Conservation (phyloP, 2,329 filamentous ascomycete genomes). For the Ascochyta fabae region DNA sequence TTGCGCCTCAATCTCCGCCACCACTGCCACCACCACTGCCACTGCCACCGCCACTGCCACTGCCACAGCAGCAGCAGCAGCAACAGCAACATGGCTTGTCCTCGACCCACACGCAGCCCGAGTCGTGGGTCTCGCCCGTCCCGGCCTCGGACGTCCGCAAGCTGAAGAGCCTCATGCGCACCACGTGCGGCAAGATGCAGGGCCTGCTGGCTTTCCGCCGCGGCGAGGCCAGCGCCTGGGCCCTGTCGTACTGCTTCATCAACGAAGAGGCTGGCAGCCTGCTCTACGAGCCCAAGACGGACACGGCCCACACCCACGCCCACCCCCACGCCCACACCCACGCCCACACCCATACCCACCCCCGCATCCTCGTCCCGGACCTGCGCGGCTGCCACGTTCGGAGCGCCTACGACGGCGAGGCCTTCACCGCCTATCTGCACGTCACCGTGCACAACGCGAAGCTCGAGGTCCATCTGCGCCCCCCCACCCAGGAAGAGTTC, state of each 20-base stretch:
- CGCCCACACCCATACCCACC: slow-evolving; percentile 51
- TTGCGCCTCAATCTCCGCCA: slow-evolving; percentile 6
- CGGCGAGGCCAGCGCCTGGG: slow-evolving; percentile 68
- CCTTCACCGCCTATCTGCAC: slow-evolving; percentile 58
- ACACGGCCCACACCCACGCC: slow-evolving; percentile 60
- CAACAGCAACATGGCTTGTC: slow-evolving; percentile 14
- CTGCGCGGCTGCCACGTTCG: slow-evolving; percentile 75
- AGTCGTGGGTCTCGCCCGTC: slow-evolving; percentile 48
- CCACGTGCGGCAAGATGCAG: slow-evolving; percentile 78
- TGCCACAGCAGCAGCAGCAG: slow-evolving; percentile 15
- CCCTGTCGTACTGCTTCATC: slow-evolving; percentile 75
- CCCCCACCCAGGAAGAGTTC: slow-evolving; percentile 69
- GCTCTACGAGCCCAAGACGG: slow-evolving; percentile 75
- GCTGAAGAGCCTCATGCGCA: slow-evolving; percentile 77
- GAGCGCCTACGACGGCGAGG: slow-evolving; percentile 55
- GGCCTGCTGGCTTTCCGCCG: slow-evolving; percentile 76
- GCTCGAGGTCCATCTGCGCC: slow-evolving; percentile 69
- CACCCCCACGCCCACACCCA: too few species aligned
- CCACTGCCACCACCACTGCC: slow-evolving; percentile 26
- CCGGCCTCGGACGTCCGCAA: slow-evolving; percentile 73
- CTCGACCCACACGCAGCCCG: slow-evolving; percentile 33
- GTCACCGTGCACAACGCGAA: slow-evolving; percentile 61
- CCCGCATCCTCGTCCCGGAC: slow-evolving; percentile 70
- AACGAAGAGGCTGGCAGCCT: slow-evolving; percentile 77
- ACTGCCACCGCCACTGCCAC: slow-evolving; percentile 24